Percentiles rank a stretch among this genome's conserved stretches.
Conservation (phyloP, 2,329 filamentous ascomycete genomes). For the Pseudogymnoascus sp. region DNA sequence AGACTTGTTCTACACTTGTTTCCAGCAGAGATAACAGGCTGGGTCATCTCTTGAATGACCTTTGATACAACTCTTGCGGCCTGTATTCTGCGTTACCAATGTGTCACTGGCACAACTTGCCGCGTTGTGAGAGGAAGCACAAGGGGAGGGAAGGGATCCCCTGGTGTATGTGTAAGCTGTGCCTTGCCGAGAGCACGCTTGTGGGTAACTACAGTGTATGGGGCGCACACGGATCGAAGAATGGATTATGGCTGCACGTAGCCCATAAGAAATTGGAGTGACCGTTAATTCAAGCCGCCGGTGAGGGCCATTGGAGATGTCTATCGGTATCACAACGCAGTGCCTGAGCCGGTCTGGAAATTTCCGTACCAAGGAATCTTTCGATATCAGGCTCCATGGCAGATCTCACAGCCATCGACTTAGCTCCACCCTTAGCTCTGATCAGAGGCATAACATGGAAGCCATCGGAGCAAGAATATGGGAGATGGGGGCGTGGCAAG, state of each 20-base stretch:
- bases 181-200: not conserved
- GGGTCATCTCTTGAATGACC: not conserved
- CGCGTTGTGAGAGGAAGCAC: not conserved
- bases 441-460: conserved; percentile 2
- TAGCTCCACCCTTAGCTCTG: not conserved
- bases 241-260: conserved; percentile 3
- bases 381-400: conserved; percentile 1
- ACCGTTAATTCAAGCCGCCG: not conserved
- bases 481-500: conserved; percentile 1
- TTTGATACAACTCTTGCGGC: not conserved
- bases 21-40: not conserved
- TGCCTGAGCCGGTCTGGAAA: not conserved
- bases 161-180: not conserved
- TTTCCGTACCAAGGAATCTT: not conserved
- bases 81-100: not conserved
- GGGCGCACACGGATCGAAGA: not conserved
- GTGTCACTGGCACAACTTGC: not conserved
- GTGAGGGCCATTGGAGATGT: not conserved
- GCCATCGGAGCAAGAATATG: conserved; percentile 2
- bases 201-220: not conserved
- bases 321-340: not conserved
- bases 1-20: not conserved
- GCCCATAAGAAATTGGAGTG: conserved; percentile 1
- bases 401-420: not conserved
- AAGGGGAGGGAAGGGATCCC: not conserved